A percentile compares a stretch with the other conserved stretches of the same genome.
phyloP scores from a whole-genome alignment of 1,284 basidiomycete species.

The Malassezia pachydermatis region DNA sequence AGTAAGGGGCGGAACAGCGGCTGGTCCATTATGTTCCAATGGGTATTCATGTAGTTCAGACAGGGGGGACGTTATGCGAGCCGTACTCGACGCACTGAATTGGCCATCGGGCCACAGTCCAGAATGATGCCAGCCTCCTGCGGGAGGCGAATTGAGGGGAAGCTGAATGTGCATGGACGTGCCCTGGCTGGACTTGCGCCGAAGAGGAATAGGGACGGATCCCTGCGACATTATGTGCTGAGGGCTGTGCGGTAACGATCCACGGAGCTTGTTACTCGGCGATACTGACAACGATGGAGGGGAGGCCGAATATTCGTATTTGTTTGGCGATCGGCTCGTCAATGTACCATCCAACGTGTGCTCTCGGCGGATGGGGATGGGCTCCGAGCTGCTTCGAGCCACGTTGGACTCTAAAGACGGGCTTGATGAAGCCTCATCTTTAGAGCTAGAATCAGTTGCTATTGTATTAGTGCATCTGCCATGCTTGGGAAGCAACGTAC shows the following conservation, averaged over 20 bases:
- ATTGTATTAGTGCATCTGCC: too few species aligned
- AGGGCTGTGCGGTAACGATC: background rate
- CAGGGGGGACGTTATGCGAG: conserved; percentile 12
- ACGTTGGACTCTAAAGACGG: too few species aligned
- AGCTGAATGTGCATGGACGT: too few species aligned
- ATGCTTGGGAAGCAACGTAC: too few species aligned
- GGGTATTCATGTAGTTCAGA: too few species aligned
- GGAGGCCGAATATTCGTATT: background rate
- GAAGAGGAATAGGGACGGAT: too few species aligned
- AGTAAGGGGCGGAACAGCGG: background rate
- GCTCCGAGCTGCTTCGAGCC: background rate
- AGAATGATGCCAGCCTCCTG: too few species aligned
- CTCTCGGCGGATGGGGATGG: conserved; percentile 5
- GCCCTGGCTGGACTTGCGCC: too few species aligned
- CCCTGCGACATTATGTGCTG: too few species aligned
- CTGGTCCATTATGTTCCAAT: background rate
- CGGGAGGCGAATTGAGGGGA: too few species aligned
- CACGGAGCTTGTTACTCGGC: background rate
- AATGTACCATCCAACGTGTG: conserved; percentile 1
- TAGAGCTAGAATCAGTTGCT: too few species aligned
- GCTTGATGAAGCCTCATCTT: too few species aligned
- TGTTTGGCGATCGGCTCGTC: background rate
- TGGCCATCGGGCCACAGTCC: conserved; percentile 12
- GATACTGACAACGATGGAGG: conserved; percentile 3
- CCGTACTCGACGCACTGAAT: conserved; percentile 12